These are phyloP conservation scores for Erythrobasidium hasegawianum DNA, from an alignment of 1,284 basidiomycete genomes.

Conservation along the genomic window DNA sequence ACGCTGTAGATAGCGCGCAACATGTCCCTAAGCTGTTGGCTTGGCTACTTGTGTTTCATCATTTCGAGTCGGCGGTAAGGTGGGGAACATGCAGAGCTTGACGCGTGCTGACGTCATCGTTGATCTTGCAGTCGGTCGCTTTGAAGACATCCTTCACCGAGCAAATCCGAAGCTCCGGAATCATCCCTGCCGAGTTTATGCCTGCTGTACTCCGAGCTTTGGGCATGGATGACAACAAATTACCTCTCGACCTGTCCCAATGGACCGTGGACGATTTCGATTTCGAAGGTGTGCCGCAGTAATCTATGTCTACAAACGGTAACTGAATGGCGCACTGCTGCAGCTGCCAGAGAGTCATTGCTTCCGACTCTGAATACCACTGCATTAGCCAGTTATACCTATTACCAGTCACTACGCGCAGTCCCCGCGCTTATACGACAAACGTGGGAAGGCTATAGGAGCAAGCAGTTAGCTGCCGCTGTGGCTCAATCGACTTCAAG, in stretches of 20 bases:
- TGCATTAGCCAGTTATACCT: slow-evolving; percentile 77
- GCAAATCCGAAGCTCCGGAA: slow-evolving; percentile 67
- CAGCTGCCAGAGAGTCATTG: no score
- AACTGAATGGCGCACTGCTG: no score
- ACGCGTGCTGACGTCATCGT: no score
- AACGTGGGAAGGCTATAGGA: slow-evolving; percentile 84
- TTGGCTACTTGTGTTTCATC: slow-evolving; percentile 86
- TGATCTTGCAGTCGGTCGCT: slow-evolving; percentile 80
- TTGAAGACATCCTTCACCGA: slow-evolving; percentile 77
- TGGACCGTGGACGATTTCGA: slow-evolving; percentile 85
- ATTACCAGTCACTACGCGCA: slow-evolving; percentile 74
- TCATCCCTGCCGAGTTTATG: slow-evolving; percentile 66
- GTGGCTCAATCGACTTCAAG: slow-evolving; percentile 74
- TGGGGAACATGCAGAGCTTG: no score
- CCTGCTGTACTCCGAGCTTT: slow-evolving; percentile 71
- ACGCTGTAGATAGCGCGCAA: no score
- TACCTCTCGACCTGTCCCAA: slow-evolving; percentile 67
- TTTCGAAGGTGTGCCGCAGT: slow-evolving; percentile 63
- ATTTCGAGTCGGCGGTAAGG: slow-evolving; percentile 80
- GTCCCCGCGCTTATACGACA: slow-evolving; percentile 76
- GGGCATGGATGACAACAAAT: slow-evolving; percentile 59
- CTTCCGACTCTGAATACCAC: no score
- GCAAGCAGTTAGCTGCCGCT: slow-evolving; percentile 74
- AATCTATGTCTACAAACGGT: no score
- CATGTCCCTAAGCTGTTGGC: slow-evolving; percentile 57